Evolutionary conservation across 306 rosid genomes (phyloP).

Genomic region (Trichosanthes truncata): DNA sequence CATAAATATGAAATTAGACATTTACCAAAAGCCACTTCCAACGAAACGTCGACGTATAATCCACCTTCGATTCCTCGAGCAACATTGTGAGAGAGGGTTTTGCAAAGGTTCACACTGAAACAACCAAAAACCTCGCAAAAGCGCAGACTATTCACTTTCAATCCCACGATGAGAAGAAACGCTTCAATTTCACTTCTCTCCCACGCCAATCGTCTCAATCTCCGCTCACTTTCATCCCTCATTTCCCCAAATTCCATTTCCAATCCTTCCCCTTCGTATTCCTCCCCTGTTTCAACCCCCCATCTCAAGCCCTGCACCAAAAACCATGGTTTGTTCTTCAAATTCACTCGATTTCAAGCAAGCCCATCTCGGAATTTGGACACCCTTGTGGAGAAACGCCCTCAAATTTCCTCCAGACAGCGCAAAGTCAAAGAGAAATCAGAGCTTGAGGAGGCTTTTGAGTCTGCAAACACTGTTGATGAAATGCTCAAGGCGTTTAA

Average conservation of each 20-base stretch:
- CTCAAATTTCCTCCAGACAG: conserved; percentile 54
- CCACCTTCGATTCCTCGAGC: background rate
- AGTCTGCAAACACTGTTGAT: conserved; percentile 48
- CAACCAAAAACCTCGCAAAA: background rate
- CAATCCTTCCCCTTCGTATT: conserved; percentile 16
- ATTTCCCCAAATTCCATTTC: conserved; percentile 22
- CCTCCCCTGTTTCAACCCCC: conserved; percentile 18
- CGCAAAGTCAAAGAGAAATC: conserved; percentile 48
- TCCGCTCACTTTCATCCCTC: conserved; percentile 13
- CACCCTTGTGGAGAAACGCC: conserved; percentile 39
- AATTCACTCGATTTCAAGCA: conserved; percentile 24
- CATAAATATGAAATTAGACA: too few species aligned
- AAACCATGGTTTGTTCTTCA: conserved; percentile 25
- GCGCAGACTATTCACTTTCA: background rate
- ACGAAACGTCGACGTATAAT: background rate
- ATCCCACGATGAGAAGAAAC: conserved; percentile 49
- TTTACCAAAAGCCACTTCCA: too few species aligned
- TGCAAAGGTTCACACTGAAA: conserved; percentile 27
- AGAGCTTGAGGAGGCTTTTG: conserved; percentile 70
- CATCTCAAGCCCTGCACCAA: conserved; percentile 31
- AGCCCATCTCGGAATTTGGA: conserved; percentile 40
- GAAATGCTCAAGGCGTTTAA: conserved; percentile 59
- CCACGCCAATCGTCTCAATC: conserved; percentile 31
- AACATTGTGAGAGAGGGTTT: conserved; percentile 25
- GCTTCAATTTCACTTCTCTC: conserved; percentile 34